Percentiles rank a stretch among this genome's conserved stretches.
Conservation (phyloP, 1,284 basidiomycete genomes). For the Ceratobasidium sp. region DNA sequence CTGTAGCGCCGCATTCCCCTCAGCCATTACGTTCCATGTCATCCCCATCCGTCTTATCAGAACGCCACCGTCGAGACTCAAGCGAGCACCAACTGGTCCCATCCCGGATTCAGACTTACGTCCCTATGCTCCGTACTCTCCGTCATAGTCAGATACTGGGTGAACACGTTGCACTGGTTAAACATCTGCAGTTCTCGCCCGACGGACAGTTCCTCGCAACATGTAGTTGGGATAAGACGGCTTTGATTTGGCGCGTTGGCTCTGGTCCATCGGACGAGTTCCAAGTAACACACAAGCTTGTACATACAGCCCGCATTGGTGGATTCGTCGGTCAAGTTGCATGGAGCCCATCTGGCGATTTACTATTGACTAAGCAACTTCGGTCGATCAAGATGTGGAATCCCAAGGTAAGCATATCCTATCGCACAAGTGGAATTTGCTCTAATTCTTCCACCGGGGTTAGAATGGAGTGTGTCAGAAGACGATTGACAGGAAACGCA, state of each 20-base stretch:
- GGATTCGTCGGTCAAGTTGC: constrained; percentile 28
- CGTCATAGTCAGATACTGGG: not conserved
- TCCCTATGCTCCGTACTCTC: constrained; percentile 24
- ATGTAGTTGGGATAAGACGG: constrained; percentile 27
- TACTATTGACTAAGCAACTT: constrained; percentile 20
- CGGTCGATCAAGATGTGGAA: constrained; percentile 22
- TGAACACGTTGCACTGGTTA: constrained; percentile 19
- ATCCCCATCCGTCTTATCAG: not conserved
- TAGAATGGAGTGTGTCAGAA: constrained; percentile 75
- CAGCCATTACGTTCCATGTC: constrained; percentile 31
- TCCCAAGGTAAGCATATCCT: constrained; percentile 6
- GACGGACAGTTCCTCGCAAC: constrained; percentile 25
- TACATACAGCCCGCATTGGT: constrained; percentile 3
- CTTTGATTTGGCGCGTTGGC: constrained; percentile 21
- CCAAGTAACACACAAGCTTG: constrained; percentile 10
- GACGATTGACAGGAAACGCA: constrained; percentile 67
- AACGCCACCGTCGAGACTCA: constrained; percentile 22
- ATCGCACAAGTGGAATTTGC: too few species aligned
- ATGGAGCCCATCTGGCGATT: constrained; percentile 29
- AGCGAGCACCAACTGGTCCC: constrained; percentile 7
- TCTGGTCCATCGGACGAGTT: not conserved
- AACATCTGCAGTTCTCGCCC: constrained; percentile 36
- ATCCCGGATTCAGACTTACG: not conserved
- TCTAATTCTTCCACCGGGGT: too few species aligned
- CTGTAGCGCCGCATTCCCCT: not conserved